Conservation (phyloP, 768 basidiomycete species). For the Pholiota molesta region DNA sequence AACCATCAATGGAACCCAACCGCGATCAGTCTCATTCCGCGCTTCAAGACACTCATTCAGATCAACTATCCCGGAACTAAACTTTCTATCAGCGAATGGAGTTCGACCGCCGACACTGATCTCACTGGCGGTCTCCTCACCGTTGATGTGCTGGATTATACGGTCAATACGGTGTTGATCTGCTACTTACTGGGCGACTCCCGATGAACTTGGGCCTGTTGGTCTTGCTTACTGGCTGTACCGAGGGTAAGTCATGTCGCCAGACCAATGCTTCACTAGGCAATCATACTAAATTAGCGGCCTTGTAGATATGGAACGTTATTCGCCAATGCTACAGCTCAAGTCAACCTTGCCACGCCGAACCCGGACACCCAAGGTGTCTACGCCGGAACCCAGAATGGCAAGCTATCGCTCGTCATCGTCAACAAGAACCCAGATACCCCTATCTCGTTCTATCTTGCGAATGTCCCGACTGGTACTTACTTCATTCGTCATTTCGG, state of each 20-base stretch:
- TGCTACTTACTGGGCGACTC: constrained; percentile 57
- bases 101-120: constrained; percentile 49
- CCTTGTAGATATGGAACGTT: constrained; percentile 42
- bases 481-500: constrained; percentile 63
- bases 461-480: constrained; percentile 47
- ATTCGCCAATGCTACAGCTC: constrained; percentile 47
- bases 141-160: constrained; percentile 57
- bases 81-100: constrained; percentile 57
- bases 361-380: constrained; percentile 46
- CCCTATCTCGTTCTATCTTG: constrained; percentile 42
- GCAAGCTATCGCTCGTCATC: constrained; percentile 46
- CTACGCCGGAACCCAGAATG: constrained; percentile 46
- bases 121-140: constrained; percentile 56
- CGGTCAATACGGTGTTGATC: constrained; percentile 50
- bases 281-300: neutral
- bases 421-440: constrained; percentile 52
- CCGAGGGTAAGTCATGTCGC: constrained; percentile 41
- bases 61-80: constrained; percentile 57
- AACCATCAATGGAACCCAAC: constrained; percentile 51
- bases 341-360: constrained; percentile 44
- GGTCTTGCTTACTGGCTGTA: constrained; percentile 60
- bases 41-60: constrained; percentile 50
- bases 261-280: constrained; percentile 6
- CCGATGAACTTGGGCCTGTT: constrained; percentile 48
- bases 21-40: constrained; percentile 48